Evolutionary conservation across 148 eudicot genomes (phyloP).

Genomic region (Arbutus unedo): DNA sequence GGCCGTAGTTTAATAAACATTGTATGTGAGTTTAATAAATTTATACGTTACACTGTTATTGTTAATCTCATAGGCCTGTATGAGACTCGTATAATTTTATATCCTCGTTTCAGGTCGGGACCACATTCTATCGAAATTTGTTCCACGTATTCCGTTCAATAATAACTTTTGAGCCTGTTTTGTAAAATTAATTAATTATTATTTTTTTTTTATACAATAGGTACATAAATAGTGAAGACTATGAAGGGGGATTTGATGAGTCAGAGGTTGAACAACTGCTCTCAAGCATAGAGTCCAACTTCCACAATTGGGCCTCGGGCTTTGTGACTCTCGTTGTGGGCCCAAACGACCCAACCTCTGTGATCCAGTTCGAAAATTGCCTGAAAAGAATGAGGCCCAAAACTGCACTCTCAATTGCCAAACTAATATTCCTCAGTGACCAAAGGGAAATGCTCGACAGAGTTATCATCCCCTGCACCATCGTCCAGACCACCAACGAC

Average conservation of each 20-base stretch:
- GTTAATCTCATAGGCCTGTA: background rate
- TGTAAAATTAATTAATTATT: background rate
- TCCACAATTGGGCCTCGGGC: constrained; percentile 50
- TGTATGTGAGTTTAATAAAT: too few relatives aligned
- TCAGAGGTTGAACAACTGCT: constrained; percentile 57
- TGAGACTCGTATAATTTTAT: background rate
- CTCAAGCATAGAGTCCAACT: constrained; percentile 50
- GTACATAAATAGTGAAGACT: constrained; percentile 67
- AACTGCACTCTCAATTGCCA: constrained; percentile 56
- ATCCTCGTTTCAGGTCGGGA: too few relatives aligned
- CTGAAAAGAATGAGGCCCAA: constrained; percentile 59
- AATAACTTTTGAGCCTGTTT: background rate
- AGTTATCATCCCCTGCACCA: constrained; percentile 56
- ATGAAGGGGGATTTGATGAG: constrained; percentile 80
- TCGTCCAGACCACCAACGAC: constrained; percentile 63
- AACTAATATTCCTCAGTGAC: constrained; percentile 61
- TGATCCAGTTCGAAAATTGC: constrained; percentile 36
- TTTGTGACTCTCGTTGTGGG: constrained; percentile 55
- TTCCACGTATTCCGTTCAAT: too few relatives aligned
- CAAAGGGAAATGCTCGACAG: constrained; percentile 55
- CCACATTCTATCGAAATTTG: too few relatives aligned
- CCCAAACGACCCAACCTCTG: constrained; percentile 35
- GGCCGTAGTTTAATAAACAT: too few relatives aligned
- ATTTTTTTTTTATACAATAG: constrained; percentile 16
- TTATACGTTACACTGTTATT: too few relatives aligned